phyloP scores from a whole-genome alignment of 2,329 filamentous ascomycete species.

The Graphiopsis chlorocephala region DNA sequence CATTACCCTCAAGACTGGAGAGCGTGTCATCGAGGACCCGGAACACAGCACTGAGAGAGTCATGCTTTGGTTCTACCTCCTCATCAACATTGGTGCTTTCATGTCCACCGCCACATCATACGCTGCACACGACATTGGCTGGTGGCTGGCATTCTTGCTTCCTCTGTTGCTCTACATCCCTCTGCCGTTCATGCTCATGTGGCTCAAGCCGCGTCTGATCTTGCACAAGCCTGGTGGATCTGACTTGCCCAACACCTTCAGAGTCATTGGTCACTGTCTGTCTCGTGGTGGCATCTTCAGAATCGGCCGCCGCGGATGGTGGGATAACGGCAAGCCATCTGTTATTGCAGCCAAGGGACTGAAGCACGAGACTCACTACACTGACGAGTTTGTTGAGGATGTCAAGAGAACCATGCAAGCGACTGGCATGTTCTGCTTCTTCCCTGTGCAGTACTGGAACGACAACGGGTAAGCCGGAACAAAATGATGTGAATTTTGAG shows the following conservation, averaged over 20 bases:
- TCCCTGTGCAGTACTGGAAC: constrained; percentile 42
- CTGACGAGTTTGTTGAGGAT: constrained; percentile 68
- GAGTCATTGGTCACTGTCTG: constrained; percentile 18
- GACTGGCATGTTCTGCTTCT: constrained; percentile 59
- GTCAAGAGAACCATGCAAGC: constrained; percentile 62
- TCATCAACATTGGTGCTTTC: constrained; percentile 71
- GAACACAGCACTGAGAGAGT: constrained; percentile 46
- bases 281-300: constrained; percentile 18
- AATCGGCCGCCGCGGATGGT: constrained; percentile 22
- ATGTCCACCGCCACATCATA: constrained; percentile 64
- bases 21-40: constrained; percentile 47
- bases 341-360: constrained; percentile 22
- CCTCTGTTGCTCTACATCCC: constrained; percentile 61
- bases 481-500: not conserved
- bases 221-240: constrained; percentile 11
- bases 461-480: constrained; percentile 28
- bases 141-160: constrained; percentile 62
- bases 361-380: constrained; percentile 47
- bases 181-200: constrained; percentile 26
- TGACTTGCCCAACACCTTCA: constrained; percentile 10
- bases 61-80: constrained; percentile 64
- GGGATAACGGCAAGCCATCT: constrained; percentile 25
- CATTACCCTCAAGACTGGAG: constrained; percentile 36
- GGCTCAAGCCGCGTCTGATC: constrained; percentile 10
- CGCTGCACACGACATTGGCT: constrained; percentile 64